These are phyloP conservation scores for Annulohypoxylon maeteangense DNA, from an alignment of 495 filamentous ascomycete species.

Conservation along the genomic window DNA sequence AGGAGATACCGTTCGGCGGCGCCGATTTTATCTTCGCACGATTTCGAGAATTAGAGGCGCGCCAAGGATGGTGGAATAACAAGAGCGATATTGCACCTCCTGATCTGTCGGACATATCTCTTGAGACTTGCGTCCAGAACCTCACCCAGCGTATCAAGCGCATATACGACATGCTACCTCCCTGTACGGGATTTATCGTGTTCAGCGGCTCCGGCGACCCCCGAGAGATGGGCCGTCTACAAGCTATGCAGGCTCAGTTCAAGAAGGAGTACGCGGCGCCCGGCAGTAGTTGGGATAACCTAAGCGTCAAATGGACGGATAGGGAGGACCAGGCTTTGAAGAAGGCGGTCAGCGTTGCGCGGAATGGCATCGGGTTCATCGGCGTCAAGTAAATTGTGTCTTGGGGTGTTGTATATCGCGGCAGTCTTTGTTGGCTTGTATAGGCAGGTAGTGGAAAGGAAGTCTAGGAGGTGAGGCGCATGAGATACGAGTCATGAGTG, in stretches of 20 bases:
- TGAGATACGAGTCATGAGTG: slow-evolving; percentile 39
- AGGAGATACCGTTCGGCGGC: slow-evolving; percentile 71
- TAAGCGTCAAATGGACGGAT: slow-evolving; percentile 92
- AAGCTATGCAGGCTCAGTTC: slow-evolving; percentile 76
- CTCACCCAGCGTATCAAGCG: slow-evolving; percentile 66
- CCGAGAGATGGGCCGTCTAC: slow-evolving; percentile 76
- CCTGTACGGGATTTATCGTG: slow-evolving; percentile 86
- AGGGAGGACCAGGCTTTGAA: slow-evolving; percentile 81
- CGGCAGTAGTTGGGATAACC: slow-evolving; percentile 84
- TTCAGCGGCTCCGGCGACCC: slow-evolving; percentile 92
- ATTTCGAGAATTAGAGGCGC: slow-evolving; percentile 82
- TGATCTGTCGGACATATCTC: slow-evolving; percentile 55
- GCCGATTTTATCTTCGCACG: slow-evolving; percentile 92
- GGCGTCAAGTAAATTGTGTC: slow-evolving; percentile 67
- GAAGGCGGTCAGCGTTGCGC: slow-evolving; percentile 73
- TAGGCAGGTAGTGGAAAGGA: not conserved
- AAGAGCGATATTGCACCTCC: slow-evolving; percentile 52
- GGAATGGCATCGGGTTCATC: slow-evolving; percentile 84
- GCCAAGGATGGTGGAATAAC: slow-evolving; percentile 84
- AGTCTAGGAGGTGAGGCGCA: not conserved
- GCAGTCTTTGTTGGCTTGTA: not conserved
- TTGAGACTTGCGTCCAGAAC: slow-evolving; percentile 60
- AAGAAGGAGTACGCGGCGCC: slow-evolving; percentile 77
- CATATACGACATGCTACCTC: slow-evolving; percentile 80
- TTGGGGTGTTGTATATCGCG: not conserved